Evolutionary conservation across 257 asterid species (phyloP).

Genomic region (Forsythia suspensa): DNA sequence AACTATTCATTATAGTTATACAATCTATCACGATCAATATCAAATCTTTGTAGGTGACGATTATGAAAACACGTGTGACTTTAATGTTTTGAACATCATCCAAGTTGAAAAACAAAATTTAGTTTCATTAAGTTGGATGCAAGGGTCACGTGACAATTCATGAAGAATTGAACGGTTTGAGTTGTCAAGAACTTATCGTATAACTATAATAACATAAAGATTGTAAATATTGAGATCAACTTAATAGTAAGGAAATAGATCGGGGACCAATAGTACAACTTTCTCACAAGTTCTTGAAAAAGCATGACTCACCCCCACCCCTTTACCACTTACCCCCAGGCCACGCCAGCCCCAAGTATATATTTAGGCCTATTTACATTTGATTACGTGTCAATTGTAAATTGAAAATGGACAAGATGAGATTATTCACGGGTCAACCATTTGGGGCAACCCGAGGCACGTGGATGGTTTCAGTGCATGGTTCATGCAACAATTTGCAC

Average conservation of each 20-base stretch:
- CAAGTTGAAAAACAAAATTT: neutral
- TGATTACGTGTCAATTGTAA: neutral
- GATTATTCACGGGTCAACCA: neutral
- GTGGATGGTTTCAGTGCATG: neutral
- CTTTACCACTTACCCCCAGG: too few species aligned
- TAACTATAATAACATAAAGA: too few species aligned
- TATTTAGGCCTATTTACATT: neutral
- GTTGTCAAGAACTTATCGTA: neutral
- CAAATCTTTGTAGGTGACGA: neutral
- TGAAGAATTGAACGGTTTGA: too few species aligned
- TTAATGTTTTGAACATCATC: neutral
- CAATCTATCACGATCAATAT: too few species aligned
- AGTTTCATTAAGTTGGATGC: neutral
- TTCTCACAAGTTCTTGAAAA: neutral
- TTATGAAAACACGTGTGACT: neutral
- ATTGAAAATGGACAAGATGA: neutral
- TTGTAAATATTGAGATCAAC: neutral
- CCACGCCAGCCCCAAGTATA: neutral
- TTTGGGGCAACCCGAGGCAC: neutral
- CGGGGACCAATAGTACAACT: neutral
- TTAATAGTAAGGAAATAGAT: neutral
- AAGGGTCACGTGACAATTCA: too few species aligned
- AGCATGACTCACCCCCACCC: neutral
- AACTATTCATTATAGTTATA: neutral
- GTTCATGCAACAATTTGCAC: slow-evolving; percentile 1